Percentiles rank a stretch among this genome's conserved stretches.
phyloP scores from a whole-genome alignment of 1,139 yeast genomes.

The Zygosaccharomyces sapae region DNA sequence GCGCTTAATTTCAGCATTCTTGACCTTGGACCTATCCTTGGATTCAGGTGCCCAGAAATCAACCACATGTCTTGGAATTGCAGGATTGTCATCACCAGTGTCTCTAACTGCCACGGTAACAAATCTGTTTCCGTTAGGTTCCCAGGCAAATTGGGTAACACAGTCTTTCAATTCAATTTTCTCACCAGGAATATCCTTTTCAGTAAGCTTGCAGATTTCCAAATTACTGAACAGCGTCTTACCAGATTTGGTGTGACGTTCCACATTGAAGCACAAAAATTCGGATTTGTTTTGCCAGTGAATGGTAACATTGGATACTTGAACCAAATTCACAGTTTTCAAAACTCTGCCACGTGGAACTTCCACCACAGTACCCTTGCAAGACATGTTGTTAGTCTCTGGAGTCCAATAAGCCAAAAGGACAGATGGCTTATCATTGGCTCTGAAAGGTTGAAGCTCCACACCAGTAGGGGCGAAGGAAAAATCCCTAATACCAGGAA shows the following conservation, averaged over 20 bases:
- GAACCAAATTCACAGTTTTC: slow-evolving; percentile 90
- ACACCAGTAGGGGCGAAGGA: slow-evolving; percentile 94
- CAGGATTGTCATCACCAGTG: slow-evolving; percentile 57
- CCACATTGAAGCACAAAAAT: slow-evolving; percentile 88
- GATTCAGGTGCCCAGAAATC: slow-evolving; percentile 80
- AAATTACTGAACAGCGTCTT: slow-evolving; percentile 88
- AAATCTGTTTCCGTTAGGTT: slow-evolving; percentile 86
- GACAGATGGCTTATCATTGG: slow-evolving; percentile 44
- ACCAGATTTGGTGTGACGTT: slow-evolving; percentile 92
- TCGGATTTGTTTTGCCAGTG: slow-evolving; percentile 93
- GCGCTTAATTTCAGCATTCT: slow-evolving; percentile 40
- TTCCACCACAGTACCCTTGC: slow-evolving; percentile 89
- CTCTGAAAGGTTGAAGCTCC: slow-evolving; percentile 53
- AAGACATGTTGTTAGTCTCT: slow-evolving; percentile 86
- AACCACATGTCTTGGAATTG: slow-evolving; percentile 66
- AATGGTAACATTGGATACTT: slow-evolving; percentile 85
- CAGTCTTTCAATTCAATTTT: slow-evolving; percentile 90
- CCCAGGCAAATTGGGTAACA: slow-evolving; percentile 90
- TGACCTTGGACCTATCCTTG: slow-evolving; percentile 35
- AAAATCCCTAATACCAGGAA: slow-evolving; percentile 84
- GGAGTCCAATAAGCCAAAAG: slow-evolving; percentile 96
- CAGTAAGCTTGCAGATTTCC: slow-evolving; percentile 84
- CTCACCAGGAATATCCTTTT: slow-evolving; percentile 91
- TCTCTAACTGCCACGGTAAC: slow-evolving; percentile 65
- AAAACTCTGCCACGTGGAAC: slow-evolving; percentile 78